Base-by-base conservation (phyloP, 2,329 filamentous ascomycete species). In the Fusarium chlamydosporum region DNA sequence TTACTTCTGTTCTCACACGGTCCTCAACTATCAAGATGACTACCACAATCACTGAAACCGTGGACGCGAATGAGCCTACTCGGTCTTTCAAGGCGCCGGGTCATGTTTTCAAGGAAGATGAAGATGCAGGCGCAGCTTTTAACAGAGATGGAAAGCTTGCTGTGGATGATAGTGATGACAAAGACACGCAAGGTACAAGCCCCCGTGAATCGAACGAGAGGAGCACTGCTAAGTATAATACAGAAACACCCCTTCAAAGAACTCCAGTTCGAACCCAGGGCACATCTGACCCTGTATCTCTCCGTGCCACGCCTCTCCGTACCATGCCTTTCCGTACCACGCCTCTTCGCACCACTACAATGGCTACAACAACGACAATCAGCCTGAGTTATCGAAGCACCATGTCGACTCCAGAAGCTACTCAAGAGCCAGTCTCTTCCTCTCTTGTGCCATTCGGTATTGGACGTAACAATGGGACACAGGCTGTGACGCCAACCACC, bases 1-100 rank as follows among this genome's bases (percentile, higher is more conserved):
- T 71, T 23, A 74, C 72, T 10, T 74, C 68, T 9, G 67, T 68
- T 9, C 48, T 66, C 8, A 76, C 68, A 5, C 73, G 42, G 11
- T 74, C 66, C 10, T 62, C 65, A 4, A 72, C 71, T 6, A 47
- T 72, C 8, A 65, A 50, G 11, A 27, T 56, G 15, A 65, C 60
- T 13, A 65, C 61, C 20, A 71, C 62, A 16, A 45, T 48, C 29
- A 68, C 67, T 26, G 56, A 62, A 26, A 65, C 73, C 20, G n/a
- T 72, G 7, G 31, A 63, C 29, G 38, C 61, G 7, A 47, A 31
- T n/a, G 51, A 56, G 31, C 60, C 61, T 18, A 62, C 43, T 40
- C 41, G 26, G 16, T 55, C 59, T 34, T 27, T 46, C 7, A 47
- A 48, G 23, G 41, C 54, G 16, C 61, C 59, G n/a, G 64, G 67